Evolutionary conservation across 2,329 filamentous ascomycete genomes (phyloP), one percentile per base, ranked within the genome.

Genomic region (Neurospora crassa): DNA sequence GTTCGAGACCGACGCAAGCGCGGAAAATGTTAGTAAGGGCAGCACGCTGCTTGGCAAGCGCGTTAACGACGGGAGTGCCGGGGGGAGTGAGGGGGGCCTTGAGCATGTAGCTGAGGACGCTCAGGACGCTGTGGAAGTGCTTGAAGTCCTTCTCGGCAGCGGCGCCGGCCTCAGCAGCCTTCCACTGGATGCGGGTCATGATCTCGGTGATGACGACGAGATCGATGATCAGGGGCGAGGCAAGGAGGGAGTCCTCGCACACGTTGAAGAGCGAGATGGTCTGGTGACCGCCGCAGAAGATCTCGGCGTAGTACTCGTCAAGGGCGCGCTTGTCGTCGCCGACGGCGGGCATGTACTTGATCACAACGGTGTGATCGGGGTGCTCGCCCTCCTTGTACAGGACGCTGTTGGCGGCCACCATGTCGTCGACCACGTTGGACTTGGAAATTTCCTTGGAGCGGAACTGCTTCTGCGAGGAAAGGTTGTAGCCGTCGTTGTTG

Each of bases 281-380:
- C 86, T 99, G 96, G 84, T 98, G 96, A 59, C 96, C 96, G 76
- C 96, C 96, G 84, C 98, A 88, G 88, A 99, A 99, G 83, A 99
- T 98, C 87, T 99, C 95, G 71, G 94, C 96, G 77, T 97, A 97
- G 88, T 99, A 99, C 87, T 99, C 96, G 79, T 99, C 96, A 70
- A 99, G 88, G 70, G 96, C 96, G 80, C 96, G 94, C 90, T 99
- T 99, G 88, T 97, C 96, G 84, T 99, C 96, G 74, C 96, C 96
- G 68, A 99, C 96, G 74, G 94, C 93, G 43, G 96, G 96, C 94
- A 99, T 97, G 87, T 99, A 99, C 89, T 99, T 99, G 90, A 99
- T 99, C 77, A 99, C 96, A 72, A 99, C 96, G 72, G 93, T 96
- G 86, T 99, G 96, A 81, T 99, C 94, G 2, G 96, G 96, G 82